Evolutionary conservation across 257 asterid species (phyloP).

Genomic region (Solanum paucissectum): DNA sequence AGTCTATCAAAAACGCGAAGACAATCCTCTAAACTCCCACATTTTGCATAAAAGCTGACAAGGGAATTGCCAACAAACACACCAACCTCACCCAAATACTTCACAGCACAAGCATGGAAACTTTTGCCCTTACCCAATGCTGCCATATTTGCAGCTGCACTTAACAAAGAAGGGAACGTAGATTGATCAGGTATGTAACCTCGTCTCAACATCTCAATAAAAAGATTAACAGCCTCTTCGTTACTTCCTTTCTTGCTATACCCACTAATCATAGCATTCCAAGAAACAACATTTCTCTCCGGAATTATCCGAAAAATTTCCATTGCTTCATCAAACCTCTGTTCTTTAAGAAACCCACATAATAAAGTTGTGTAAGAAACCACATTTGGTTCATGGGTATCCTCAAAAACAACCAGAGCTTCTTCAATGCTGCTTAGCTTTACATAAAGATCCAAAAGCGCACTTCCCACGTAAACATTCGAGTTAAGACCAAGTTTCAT

Average conservation of each 20-base stretch:
- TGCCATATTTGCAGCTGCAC: slow-evolving; percentile 69
- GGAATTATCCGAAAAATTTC: slow-evolving; percentile 39
- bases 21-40: slow-evolving; percentile 75
- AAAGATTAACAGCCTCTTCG: slow-evolving; percentile 61
- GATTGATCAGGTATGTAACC: slow-evolving; percentile 42
- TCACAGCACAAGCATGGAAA: slow-evolving; percentile 67
- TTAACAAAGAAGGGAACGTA: slow-evolving; percentile 49
- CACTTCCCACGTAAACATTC: slow-evolving; percentile 65
- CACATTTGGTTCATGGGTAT: slow-evolving; percentile 53
- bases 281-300: slow-evolving; percentile 54
- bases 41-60: slow-evolving; percentile 72
- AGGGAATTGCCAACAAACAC: slow-evolving; percentile 52
- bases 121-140: slow-evolving; percentile 70
- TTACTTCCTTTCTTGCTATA: slow-evolving; percentile 56
- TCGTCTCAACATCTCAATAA: slow-evolving; percentile 59
- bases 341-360: slow-evolving; percentile 44
- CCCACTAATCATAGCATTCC: slow-evolving; percentile 84
- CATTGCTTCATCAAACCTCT: slow-evolving; percentile 47
- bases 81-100: slow-evolving; percentile 50
- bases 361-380: slow-evolving; percentile 64
- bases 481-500: slow-evolving; percentile 32
- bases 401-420: slow-evolving; percentile 37
- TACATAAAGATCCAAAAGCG: slow-evolving; percentile 50
- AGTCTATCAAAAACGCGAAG: slow-evolving; percentile 28
- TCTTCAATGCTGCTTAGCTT: slow-evolving; percentile 36